Base-by-base conservation (phyloP, 345 rosid genomes). In the Iberis pinnata region DNA sequence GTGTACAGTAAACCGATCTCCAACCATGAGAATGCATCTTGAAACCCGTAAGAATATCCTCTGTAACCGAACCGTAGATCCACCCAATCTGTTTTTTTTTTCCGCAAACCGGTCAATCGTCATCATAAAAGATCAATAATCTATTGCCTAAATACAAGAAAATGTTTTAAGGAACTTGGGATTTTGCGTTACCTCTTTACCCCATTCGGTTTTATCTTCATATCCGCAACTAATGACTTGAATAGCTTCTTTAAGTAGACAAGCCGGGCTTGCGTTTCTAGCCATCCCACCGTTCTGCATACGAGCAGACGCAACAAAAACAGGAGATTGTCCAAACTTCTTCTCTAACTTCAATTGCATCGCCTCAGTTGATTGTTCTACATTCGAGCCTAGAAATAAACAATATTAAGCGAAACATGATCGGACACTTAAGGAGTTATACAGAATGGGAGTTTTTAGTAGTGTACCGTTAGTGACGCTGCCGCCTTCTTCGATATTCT, bases 161-260 rank as follows among this genome's bases (percentile, higher is more conserved):
- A 14, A 8, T 4, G 15, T 8, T 37, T 27, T 26, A 0, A 10
- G 18, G 44, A 10, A 19, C 6, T 0, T 6, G 9, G 18, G 13
- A 49, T 20, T 49, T 74, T 86, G 4, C 8, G 8, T 63, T 73
- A 92, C 98, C 77, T 92, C 98, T 70, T 92, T 92, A 60, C 98
- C 98, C 98, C 98, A 88, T 78, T 92, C 98, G 7, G 98, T 88
- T 77, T 92, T 92, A 70, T 86, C 98, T 75, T 92, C 98, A 33
- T 92, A 92, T 16, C 98, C 98, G 7, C 98, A 92, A 64, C 98
- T 88, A 69, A 92, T 88, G 53, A 92, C 98, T 75, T 92, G 98
- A 56, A 92, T 88, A 39, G 98, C 98, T 78, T 92, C 98, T 68
- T 84, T 83, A 65, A 92, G 68, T 20, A 85, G 73, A 12, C 89